Conservation (phyloP, 2,329 filamentous ascomycete species). For the Lachnellula arida region DNA sequence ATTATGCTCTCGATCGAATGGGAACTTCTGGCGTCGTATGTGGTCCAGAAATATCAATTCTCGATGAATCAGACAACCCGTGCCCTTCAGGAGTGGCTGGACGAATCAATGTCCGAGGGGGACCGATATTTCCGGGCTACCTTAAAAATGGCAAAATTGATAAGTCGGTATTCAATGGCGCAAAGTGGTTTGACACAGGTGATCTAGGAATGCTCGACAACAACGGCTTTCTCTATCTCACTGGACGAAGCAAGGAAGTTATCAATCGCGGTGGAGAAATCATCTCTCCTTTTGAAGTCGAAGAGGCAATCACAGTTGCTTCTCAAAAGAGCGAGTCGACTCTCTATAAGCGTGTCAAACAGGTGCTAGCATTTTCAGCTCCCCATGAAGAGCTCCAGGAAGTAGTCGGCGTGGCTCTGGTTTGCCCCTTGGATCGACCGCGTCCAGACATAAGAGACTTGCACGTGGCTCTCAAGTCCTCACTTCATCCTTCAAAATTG, state of each 20-base stretch:
- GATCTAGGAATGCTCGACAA: slow-evolving; percentile 75
- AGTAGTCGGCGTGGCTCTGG: slow-evolving; percentile 49
- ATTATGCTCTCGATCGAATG: slow-evolving; percentile 46
- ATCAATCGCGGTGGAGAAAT: slow-evolving; percentile 55
- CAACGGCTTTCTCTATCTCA: slow-evolving; percentile 79
- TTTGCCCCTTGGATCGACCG: slow-evolving; percentile 40
- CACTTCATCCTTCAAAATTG: slow-evolving; percentile 49
- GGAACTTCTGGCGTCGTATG: slow-evolving; percentile 50
- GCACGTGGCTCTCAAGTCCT: slow-evolving; percentile 42
- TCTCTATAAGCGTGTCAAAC: slow-evolving; percentile 42
- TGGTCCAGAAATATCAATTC: slow-evolving; percentile 47
- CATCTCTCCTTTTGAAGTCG: slow-evolving; percentile 56
- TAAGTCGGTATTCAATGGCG: slow-evolving; percentile 44
- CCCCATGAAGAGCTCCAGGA: slow-evolving; percentile 51
- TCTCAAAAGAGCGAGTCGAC: slow-evolving; percentile 39
- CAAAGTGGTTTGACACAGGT: slow-evolving; percentile 85
- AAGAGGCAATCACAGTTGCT: slow-evolving; percentile 49
- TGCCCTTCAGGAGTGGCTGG: slow-evolving; percentile 37
- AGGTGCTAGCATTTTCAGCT: slow-evolving; percentile 50
- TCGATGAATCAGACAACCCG: slow-evolving; percentile 38
- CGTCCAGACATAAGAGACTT: slow-evolving; percentile 45
- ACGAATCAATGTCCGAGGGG: slow-evolving; percentile 47
- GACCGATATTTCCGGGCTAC: slow-evolving; percentile 48
- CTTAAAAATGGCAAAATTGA: slow-evolving; percentile 36
- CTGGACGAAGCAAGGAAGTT: slow-evolving; percentile 70